phyloP scores from a whole-genome alignment of 129 eudicot species.

The Cynara cardunculus region DNA sequence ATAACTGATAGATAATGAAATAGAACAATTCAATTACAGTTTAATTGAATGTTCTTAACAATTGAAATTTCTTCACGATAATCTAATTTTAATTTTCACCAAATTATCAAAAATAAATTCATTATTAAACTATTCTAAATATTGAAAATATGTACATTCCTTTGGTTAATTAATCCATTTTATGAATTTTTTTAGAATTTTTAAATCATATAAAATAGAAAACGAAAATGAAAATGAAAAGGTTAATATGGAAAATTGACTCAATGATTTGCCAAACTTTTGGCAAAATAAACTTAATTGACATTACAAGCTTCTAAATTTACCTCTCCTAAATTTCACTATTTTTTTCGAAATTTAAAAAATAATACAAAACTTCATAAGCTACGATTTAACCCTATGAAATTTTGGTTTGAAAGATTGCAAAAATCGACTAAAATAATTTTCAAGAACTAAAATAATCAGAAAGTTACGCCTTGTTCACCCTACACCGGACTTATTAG shows the following conservation, averaged over 20 bases:
- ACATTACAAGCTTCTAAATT: slow-evolving; percentile 32
- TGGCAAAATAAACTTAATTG: slow-evolving; percentile 28
- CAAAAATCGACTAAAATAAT: slow-evolving; percentile 20
- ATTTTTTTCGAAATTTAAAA: slow-evolving; percentile 12
- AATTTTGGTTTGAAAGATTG: slow-evolving; percentile 18
- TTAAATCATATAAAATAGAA: background rate
- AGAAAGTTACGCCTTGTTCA: background rate
- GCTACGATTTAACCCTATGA: slow-evolving; percentile 25
- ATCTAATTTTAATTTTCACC: too few relatives aligned
- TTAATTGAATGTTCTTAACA: too few relatives aligned
- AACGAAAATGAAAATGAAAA: background rate
- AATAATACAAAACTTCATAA: slow-evolving; percentile 37
- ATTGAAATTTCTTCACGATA: background rate
- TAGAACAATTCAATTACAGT: background rate
- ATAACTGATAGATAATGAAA: background rate
- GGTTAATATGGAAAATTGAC: slow-evolving; percentile 11
- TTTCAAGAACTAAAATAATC: slow-evolving; percentile 5
- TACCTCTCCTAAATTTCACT: slow-evolving; percentile 19
- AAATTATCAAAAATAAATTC: too few relatives aligned
- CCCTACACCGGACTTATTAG: slow-evolving; percentile 16
- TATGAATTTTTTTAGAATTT: too few relatives aligned
- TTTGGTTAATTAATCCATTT: too few relatives aligned
- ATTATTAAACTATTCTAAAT: too few relatives aligned
- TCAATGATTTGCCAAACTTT: slow-evolving; percentile 37
- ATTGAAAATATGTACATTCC: too few relatives aligned